Evolutionary conservation across 106 monocot species (phyloP).

Genomic region (Xerophyta viscosa): DNA sequence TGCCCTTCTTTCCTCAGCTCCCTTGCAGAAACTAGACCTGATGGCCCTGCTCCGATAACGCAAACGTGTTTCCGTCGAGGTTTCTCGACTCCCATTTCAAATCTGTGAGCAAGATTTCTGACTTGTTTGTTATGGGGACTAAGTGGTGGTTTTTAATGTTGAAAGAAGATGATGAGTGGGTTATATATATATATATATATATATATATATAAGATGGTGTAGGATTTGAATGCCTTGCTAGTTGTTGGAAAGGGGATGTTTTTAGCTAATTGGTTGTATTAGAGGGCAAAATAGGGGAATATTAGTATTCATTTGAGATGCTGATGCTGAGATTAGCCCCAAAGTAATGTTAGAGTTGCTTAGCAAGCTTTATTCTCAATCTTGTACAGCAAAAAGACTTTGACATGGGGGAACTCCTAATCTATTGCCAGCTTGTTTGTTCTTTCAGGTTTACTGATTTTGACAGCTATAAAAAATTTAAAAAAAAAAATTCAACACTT

Average conservation of each 20-base stretch:
- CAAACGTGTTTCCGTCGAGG: conserved; percentile 29
- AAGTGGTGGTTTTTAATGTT: neutral
- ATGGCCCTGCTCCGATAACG: conserved; percentile 62
- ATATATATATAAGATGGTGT: neutral
- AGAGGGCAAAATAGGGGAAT: too few species aligned
- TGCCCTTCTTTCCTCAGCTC: conserved; percentile 59
- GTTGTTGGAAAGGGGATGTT: too few species aligned
- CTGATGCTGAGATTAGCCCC: neutral
- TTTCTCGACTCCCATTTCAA: conserved; percentile 24
- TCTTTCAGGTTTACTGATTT: too few species aligned
- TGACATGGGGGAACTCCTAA: neutral
- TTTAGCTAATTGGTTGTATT: too few species aligned
- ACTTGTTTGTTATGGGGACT: neutral
- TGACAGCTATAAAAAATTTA: too few species aligned
- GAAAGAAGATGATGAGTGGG: neutral
- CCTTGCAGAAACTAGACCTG: conserved; percentile 51
- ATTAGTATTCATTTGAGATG: neutral
- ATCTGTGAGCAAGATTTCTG: neutral
- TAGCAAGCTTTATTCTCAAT: too few species aligned
- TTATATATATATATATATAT: too few species aligned
- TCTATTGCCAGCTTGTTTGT: neutral
- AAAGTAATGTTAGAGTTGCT: neutral
- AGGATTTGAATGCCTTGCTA: neutral
- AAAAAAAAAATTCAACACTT: too few species aligned
- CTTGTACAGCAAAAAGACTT: too few species aligned